A percentile compares a stretch with the other conserved stretches of the same genome.
Conservation (phyloP, 2,329 filamentous ascomycete species). For the Microcyclospora pomicola region DNA sequence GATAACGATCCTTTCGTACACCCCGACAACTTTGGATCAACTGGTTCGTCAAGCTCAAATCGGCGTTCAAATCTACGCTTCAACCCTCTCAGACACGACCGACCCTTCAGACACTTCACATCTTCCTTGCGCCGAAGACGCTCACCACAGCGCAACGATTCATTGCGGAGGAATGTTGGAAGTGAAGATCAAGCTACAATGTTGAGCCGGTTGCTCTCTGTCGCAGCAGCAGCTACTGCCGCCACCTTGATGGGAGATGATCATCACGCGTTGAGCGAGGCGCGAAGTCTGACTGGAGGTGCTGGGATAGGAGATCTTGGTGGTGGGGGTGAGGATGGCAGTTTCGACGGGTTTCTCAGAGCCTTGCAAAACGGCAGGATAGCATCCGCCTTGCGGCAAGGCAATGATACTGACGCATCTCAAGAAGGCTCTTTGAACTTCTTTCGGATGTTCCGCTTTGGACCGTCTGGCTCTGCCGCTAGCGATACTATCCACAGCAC, state of each 20-base stretch:
- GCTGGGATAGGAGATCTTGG: slow-evolving; percentile 19
- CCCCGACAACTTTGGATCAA: slow-evolving; percentile 9
- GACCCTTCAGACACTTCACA: slow-evolving; percentile 28
- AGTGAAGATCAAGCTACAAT: slow-evolving; percentile 49
- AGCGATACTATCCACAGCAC: slow-evolving; percentile 10
- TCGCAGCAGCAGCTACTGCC: slow-evolving; percentile 50
- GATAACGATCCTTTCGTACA: slow-evolving; percentile 22
- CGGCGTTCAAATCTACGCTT: slow-evolving; percentile 16
- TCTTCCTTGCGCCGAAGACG: slow-evolving; percentile 38
- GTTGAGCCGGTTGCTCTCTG: slow-evolving; percentile 46
- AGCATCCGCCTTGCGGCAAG: slow-evolving; percentile 41
- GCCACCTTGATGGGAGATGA: slow-evolving; percentile 50
- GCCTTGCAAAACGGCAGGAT: slow-evolving; percentile 47
- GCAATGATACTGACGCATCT: slow-evolving; percentile 25
- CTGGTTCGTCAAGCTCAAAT: slow-evolving; percentile 16
- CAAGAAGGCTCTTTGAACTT: slow-evolving; percentile 47
- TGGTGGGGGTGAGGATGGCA: slow-evolving; percentile 40
- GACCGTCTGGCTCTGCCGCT: slow-evolving; percentile 36
- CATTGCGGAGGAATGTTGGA: slow-evolving; percentile 25
- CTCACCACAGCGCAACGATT: slow-evolving; percentile 25
- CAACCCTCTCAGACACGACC: slow-evolving; percentile 19
- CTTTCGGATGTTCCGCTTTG: slow-evolving; percentile 55
- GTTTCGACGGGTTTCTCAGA: slow-evolving; percentile 48
- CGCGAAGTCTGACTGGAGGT: slow-evolving; percentile 37
- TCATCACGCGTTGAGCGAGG: slow-evolving; percentile 40